Evolutionary conservation across 208 protist species (phyloP).

Genomic region (Naegleria lovaniensis): DNA sequence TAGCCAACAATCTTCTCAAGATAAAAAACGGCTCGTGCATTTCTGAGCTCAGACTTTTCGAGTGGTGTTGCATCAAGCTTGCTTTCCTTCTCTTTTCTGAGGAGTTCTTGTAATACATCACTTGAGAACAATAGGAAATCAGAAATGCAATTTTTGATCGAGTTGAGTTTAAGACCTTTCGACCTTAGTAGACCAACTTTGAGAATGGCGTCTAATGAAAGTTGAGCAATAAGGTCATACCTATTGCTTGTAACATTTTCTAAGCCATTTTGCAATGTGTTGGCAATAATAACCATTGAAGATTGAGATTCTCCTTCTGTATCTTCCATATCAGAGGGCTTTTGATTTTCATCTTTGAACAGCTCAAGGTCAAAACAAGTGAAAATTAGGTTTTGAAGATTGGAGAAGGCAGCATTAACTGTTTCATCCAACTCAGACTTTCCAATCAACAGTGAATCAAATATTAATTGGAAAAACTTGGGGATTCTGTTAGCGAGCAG

Average conservation of each 20-base stretch:
- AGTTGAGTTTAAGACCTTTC: neutral
- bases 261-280: neutral
- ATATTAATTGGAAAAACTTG: neutral
- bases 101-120: neutral
- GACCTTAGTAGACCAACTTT: neutral
- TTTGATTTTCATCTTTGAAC: neutral
- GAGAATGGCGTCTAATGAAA: neutral
- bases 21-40: neutral
- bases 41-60: neutral
- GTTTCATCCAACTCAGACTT: neutral
- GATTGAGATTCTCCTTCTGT: neutral
- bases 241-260: neutral
- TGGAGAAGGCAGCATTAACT: neutral
- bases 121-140: neutral
- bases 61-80: neutral
- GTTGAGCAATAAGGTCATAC: neutral
- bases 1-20: neutral
- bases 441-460: neutral
- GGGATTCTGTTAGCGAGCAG: neutral
- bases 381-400: neutral
- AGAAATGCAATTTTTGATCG: neutral
- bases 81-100: neutral
- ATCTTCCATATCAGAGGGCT: neutral
- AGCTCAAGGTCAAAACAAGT: neutral
- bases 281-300: neutral